Evolutionary conservation across 1,139 yeast genomes (phyloP), one percentile per base, ranked within the genome.

Genomic region (Yamadazyma triangularis): DNA sequence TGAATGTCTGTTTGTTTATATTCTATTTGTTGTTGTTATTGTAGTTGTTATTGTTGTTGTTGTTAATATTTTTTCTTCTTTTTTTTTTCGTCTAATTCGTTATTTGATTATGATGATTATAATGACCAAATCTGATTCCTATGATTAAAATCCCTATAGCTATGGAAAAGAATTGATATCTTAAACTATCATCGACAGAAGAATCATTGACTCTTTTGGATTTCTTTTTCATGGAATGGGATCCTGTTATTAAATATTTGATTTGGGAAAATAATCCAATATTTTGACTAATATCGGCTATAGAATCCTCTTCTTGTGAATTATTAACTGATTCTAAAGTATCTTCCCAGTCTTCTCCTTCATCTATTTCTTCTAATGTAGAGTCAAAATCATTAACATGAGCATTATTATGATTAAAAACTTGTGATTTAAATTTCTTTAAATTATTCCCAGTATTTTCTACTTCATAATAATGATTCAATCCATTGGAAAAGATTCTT

Each of bases 101-200:
- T 18, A 18, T 18, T 7, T 26, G 18, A 26, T 12, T 18, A 29
- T 34, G 31, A 23, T 37, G 43, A 22, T 36, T 31, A 28, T 45
- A 44, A 30, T 56, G 58, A 9, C 71, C 61, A 38, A 67, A 58
- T 39, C 63, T 55, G 30, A 66, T 49, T 2, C 71, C 73, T 30
- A 68, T 51, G 24, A 68, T 62, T 39, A 64, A 51, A 6, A 68
- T 67, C 18, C 73, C 73, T 28, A 68, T 48, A 6, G 71, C 70
- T 28, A 68, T 60, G 24, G 70, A 60, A 29, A 68, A 50, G 37
- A 68, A 68, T 46, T 66, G 69, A 42, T 64, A 60, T 47, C 61
- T 65, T 39, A 68, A 52, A 16, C 57, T 52, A 42, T 68, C 73
- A 36, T 67, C 73, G 19, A 60, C 66, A 26, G 60, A 47, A 26